These are phyloP conservation scores for Funneliformis geosporum DNA, from an alignment of 192 early-diverging fungal genomes.

Conservation along the genomic window DNA sequence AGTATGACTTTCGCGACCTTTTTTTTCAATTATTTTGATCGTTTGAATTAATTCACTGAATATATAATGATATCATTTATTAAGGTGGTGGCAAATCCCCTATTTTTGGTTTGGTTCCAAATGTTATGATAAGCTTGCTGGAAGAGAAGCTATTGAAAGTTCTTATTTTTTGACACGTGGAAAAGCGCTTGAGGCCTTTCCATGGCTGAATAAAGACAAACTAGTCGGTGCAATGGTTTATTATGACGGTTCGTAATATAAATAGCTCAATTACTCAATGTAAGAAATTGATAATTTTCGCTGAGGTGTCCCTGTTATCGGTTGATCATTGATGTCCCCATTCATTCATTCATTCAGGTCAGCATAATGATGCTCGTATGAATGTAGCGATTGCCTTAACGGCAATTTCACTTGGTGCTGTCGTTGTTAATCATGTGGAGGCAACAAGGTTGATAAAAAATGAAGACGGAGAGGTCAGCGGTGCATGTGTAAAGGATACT, in stretches of 20 bases:
- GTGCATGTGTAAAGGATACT: constrained; percentile 80
- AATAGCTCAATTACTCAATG: background rate
- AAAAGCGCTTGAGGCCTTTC: constrained; percentile 93
- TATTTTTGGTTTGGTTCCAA: constrained; percentile 97
- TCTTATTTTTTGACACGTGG: constrained; percentile 82
- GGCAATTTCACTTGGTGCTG: constrained; percentile 86
- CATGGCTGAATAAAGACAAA: constrained; percentile 87
- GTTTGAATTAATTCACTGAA: constrained; percentile 2
- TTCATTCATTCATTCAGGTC: constrained; percentile 52
- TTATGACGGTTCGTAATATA: constrained; percentile 73
- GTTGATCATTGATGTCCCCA: background rate
- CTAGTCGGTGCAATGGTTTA: constrained; percentile 95
- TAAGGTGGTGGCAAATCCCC: constrained; percentile 92
- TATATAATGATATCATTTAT: constrained; percentile 14
- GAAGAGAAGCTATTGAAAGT: constrained; percentile 75
- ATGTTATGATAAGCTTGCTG: constrained; percentile 88
- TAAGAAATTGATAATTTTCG: constrained; percentile 6
- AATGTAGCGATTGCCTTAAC: constrained; percentile 92
- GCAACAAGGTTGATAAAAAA: constrained; percentile 80
- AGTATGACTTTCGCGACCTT: constrained; percentile 46
- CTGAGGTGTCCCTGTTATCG: constrained; percentile 1
- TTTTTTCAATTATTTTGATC: background rate
- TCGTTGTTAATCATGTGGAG: constrained; percentile 92
- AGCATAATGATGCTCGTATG: constrained; percentile 98
- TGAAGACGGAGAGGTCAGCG: constrained; percentile 63